These are phyloP conservation scores for Asterophora lycoperdoides DNA, from an alignment of 768 basidiomycete genomes.

Conservation along the genomic window DNA sequence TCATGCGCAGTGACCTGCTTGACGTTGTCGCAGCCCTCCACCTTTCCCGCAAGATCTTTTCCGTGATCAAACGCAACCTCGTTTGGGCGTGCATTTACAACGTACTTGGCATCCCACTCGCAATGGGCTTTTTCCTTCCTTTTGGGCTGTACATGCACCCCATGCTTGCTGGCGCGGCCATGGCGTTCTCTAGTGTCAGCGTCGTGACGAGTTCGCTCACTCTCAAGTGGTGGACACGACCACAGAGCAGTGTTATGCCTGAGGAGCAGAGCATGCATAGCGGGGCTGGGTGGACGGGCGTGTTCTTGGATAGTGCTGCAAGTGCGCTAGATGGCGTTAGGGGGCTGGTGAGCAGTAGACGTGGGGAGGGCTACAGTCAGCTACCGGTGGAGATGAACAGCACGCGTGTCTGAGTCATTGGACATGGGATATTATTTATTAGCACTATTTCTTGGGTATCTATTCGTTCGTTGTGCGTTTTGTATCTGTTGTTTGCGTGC, in stretches of 20 bases:
- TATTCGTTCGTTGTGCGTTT: not conserved
- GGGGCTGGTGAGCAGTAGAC: conserved; percentile 37
- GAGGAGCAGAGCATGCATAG: conserved; percentile 30
- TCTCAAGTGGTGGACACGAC: conserved; percentile 80
- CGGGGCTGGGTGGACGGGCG: conserved; percentile 38
- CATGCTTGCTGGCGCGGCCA: conserved; percentile 97
- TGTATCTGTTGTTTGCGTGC: not conserved
- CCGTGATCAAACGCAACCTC: conserved; percentile 88
- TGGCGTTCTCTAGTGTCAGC: conserved; percentile 96
- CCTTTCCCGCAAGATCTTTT: conserved; percentile 84
- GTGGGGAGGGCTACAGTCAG: conserved; percentile 58
- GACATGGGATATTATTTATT: conserved; percentile 6
- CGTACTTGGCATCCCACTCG: conserved; percentile 88
- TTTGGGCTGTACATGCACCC: conserved; percentile 92
- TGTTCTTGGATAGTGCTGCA: conserved; percentile 44
- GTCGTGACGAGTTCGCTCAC: conserved; percentile 89
- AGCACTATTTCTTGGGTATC: not conserved
- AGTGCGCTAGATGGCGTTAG: conserved; percentile 37
- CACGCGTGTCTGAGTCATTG: conserved; percentile 1
- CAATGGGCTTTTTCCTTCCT: conserved; percentile 95
- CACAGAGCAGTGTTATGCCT: conserved; percentile 65
- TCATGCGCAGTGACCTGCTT: conserved; percentile 94
- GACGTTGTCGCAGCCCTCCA: conserved; percentile 97
- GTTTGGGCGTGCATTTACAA: conserved; percentile 97
- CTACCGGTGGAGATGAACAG: conserved; percentile 64